Evolutionary conservation across 768 basidiomycete species (phyloP).

Genomic region (Clitopilus hobsonii): DNA sequence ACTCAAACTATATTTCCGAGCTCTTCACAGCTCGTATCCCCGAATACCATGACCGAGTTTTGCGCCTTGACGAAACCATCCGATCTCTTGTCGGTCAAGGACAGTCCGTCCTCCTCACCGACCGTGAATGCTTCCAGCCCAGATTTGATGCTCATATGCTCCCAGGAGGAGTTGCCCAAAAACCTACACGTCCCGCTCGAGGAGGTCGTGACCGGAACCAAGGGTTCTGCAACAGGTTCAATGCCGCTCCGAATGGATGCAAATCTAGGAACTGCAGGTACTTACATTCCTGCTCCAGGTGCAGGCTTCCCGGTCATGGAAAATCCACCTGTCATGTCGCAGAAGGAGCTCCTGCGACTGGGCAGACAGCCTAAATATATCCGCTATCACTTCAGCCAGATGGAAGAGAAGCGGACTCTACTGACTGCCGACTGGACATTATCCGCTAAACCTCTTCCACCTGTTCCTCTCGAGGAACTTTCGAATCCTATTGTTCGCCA

Average conservation of each 20-base stretch:
- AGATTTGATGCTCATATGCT: constrained; percentile 6
- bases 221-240: not conserved
- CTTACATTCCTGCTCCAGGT: constrained; percentile 18
- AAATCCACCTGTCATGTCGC: constrained; percentile 2
- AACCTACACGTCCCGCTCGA: not conserved
- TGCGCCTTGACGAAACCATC: constrained; percentile 22
- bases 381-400: constrained; percentile 3
- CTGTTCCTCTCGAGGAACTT: constrained; percentile 4
- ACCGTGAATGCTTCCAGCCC: constrained; percentile 5
- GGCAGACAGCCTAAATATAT: constrained; percentile 3
- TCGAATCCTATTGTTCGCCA: constrained; percentile 5
- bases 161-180: constrained; percentile 6
- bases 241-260: not conserved
- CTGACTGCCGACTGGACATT: not conserved
- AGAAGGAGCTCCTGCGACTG: not conserved
- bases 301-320: constrained; percentile 1
- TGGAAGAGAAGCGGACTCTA: not conserved
- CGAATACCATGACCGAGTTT: constrained; percentile 11
- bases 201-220: not conserved
- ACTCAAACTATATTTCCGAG: constrained; percentile 16
- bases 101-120: constrained; percentile 12
- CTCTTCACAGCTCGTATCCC: constrained; percentile 14
- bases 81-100: constrained; percentile 9
- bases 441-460: not conserved
- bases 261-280: constrained; percentile 1